Base-by-base conservation (phyloP, 2,329 filamentous ascomycete species). In the Fusarium sp. region DNA sequence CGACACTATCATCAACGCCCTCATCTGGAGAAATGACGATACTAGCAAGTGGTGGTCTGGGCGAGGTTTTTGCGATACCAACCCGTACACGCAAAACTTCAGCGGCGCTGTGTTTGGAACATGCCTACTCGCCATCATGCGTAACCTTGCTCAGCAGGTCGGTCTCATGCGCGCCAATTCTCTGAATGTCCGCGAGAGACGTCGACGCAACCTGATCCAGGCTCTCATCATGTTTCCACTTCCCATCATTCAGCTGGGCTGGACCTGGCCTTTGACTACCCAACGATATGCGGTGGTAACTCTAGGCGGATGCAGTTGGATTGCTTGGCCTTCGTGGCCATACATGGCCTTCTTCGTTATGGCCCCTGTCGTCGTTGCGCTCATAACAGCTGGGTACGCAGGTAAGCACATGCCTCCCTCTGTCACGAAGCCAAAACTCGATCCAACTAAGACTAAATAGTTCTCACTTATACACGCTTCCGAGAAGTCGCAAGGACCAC, bases 71-170 rank as follows among this genome's bases (percentile, higher is more conserved):
- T 90, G 87, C 71, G 87, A 90, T 69, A 11, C 88, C 34, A 80
- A 85, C 69, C 73, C 81, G 14, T 86, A 84, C 39, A 75, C 83
- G 28, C 80, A 85, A 65, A 86, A 86, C 63, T 78, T 83, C 70
- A 60, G 44, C 58, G 81, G 85, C 40, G 82, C 82, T 2, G 71
- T 85, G 42, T 88, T 83, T 73, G 80, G 80, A 40, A 83, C 84
- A n/a, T 83, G 83, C 36, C 78, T 88, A 44, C 83, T 88, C 51
- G 84, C 85, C 73, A 84, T 88, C 59, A 85, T 88, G 81, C 82
- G 83, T 15, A 84, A 86, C 44, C 81, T 89, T 11, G 81, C 86
- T 15, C 75, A 79, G 38, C 85, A 86, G 70, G 81, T 89, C 54
- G 81, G 81, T 33, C 73, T 86, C 26, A 68, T 81, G 52, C 78